A percentile compares a stretch with the other conserved stretches of the same genome.
phyloP scores from a whole-genome alignment of 1,139 yeast species.

The Pichia sp. region DNA sequence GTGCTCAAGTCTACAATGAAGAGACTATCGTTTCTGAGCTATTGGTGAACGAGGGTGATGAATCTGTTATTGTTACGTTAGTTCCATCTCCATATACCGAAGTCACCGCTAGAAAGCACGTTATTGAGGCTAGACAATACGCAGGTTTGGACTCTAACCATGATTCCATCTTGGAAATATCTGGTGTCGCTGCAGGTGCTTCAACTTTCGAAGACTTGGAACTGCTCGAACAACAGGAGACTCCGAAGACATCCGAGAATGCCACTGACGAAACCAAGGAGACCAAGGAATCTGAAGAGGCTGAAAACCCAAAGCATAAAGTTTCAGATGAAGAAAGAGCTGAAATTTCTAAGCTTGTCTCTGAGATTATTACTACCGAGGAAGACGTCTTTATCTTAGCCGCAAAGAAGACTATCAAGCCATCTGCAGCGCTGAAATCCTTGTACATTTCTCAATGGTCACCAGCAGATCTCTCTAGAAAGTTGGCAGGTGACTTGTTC shows the following conservation, averaged over 20 bases:
- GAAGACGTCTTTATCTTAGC: conserved; percentile 16
- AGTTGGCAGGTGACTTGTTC: conserved; percentile 66
- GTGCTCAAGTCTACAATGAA: conserved; percentile 8
- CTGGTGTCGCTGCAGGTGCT: conserved; percentile 35
- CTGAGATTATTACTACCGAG: conserved; percentile 11
- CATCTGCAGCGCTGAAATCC: conserved; percentile 44
- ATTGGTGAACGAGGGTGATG: conserved; percentile 26
- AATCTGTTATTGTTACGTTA: conserved; percentile 6
- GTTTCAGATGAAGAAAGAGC: conserved; percentile 28
- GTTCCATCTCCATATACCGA: conserved; percentile 38
- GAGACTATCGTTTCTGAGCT: conserved; percentile 8
- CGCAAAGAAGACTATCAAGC: conserved; percentile 22
- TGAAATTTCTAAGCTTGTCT: conserved; percentile 20
- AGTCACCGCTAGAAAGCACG: conserved; percentile 39
- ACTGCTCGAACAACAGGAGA: conserved; percentile 25
- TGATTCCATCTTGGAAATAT: conserved; percentile 24
- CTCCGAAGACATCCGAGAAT: conserved; percentile 10
- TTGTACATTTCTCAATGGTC: conserved; percentile 77
- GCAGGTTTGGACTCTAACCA: conserved; percentile 31
- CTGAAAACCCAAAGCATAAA: conserved; percentile 14
- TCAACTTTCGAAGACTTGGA: conserved; percentile 29
- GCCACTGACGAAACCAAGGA: conserved; percentile 11
- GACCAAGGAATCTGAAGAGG: conserved; percentile 6
- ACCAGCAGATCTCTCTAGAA: conserved; percentile 50
- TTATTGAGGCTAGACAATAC: conserved; percentile 39